Base-by-base conservation (phyloP, 1,284 basidiomycete genomes). In the Abortiporus biennis region DNA sequence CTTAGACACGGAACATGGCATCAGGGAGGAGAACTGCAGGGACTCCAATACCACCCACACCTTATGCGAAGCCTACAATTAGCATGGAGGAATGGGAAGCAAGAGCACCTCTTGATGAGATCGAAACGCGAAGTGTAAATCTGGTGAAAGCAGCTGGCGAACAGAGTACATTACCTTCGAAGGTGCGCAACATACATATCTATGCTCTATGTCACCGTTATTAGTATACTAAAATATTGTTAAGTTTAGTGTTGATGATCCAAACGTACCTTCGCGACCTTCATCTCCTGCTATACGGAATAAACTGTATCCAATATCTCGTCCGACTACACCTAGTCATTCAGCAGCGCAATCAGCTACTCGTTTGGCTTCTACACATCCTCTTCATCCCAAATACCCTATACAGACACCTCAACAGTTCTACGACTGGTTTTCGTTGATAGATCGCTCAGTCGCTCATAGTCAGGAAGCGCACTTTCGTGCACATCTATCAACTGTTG, bases 381-480 rank as follows among this genome's bases (percentile, higher is more conserved):
- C 73, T 0, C 66, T 88, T 15, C 78, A 82, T 52, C 82, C 85
- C 4, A 75, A 72, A 44, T 72, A 79, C 20, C 82, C 88, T 3
- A 80, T 97, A 34, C 76, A 83, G 47, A 93, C 90, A 0, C 83
- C 91, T 0, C 90, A 96, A 54, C 89, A 94, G 53, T 95, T 96
- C 63, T 91, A 93, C 56, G 93, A 96, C 65, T 95, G 92, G 84
- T 93, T 92, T 59, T 75, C 87, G 0, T 71, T 85, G 30, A 80
- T 96, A 38, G 91, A 95, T 49, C 73, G 86, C 15, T 85, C 85
- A 1, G 88, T 95, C 23, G 85, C 92, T 11, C 88, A 92, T 55
- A 88, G 86, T 47, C 92, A 95, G 56, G 93, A 96, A 56, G 79
- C 87, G 3, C 83, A 92, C 55, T 95, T 94, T 59, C 75, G 89